phyloP scores from a whole-genome alignment of 1,284 basidiomycete genomes.

The Peniophora sp. region DNA sequence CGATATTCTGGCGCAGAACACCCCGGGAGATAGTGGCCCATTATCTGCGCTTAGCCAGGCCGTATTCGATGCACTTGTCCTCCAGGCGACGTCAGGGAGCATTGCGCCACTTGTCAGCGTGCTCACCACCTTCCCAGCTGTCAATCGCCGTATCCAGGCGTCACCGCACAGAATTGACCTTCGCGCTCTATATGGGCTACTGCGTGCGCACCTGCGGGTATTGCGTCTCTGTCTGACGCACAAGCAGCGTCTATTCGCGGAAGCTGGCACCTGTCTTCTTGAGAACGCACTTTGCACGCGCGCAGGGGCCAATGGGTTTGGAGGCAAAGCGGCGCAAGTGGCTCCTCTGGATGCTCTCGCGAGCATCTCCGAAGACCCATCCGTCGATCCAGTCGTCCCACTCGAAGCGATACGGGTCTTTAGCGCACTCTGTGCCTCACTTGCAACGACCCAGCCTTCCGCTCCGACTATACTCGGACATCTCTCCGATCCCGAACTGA shows the following conservation, averaged over 20 bases:
- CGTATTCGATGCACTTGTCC: constrained; percentile 58
- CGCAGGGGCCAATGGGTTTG: constrained; percentile 41
- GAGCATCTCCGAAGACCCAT: constrained; percentile 53
- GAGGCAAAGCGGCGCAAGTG: constrained; percentile 35
- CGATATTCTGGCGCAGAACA: constrained; percentile 56
- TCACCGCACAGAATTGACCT: constrained; percentile 65
- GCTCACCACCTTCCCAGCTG: constrained; percentile 52
- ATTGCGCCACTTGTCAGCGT: constrained; percentile 69
- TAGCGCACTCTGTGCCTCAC: constrained; percentile 56
- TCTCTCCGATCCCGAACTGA: constrained; percentile 62
- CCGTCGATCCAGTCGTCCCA: constrained; percentile 49
- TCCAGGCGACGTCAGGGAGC: constrained; percentile 64
- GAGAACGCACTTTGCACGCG: constrained; percentile 69
- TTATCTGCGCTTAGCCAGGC: constrained; percentile 54
- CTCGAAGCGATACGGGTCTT: constrained; percentile 60
- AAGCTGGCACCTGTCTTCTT: constrained; percentile 48
- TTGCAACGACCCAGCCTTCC: constrained; percentile 50
- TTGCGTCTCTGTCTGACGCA: constrained; percentile 52
- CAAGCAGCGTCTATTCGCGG: constrained; percentile 40
- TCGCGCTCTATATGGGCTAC: constrained; percentile 55
- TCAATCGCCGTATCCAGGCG: constrained; percentile 51
- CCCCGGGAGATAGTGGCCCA: constrained; percentile 43
- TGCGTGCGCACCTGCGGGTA: constrained; percentile 60
- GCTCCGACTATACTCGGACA: constrained; percentile 67
- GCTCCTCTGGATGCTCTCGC: constrained; percentile 70